Base-by-base conservation (phyloP, 2,329 filamentous ascomycete species). In the Fusarium sp. region DNA sequence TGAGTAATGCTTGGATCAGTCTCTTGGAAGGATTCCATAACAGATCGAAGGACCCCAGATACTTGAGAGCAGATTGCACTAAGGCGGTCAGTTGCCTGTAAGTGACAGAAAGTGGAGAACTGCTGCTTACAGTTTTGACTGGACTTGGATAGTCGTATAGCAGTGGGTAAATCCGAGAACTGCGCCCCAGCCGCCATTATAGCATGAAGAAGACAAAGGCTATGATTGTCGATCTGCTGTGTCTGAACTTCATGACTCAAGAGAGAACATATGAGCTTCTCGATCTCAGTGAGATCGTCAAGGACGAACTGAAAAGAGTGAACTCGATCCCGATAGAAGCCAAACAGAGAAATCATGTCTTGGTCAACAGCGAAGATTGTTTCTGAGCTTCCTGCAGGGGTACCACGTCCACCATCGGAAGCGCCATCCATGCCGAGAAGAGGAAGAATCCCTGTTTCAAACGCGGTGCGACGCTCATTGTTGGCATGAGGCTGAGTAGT, bases 181-280 rank as follows among this genome's bases (percentile, higher is more conserved):
- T 76, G 72, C 5, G 74, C 74, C 18, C 75, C 74, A 12, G 66
- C 68, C 1, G 74, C 72, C 5, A 77, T 24, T 22, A 77, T 76
- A 12, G 75, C 65, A 64, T 77, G 72, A 5, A 77, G 44, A 8
- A 77, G 42, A 20, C 62, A 75, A 13, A 69, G 63, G 15, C 54
- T 64, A 20, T 75, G 64, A 1, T 49, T 61, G 13, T 60, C 44
- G 3, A 66, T 4, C 26, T 49, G 24, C 4, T n/a, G 10, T 13
- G 12, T 5, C 22, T 24, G 38, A 8, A 31, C 36, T 7, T 61
- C 38, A 2, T 6, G 38, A 18, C 20, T 69, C 4, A 72, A 24
- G 13, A 76, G 63, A 8, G 63, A 63, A 15, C 74, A 76, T 12
- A 77, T 18, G 13, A 66, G 26, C 31, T 60, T 44, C 33, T 76